Conservation (phyloP, 257 asterid species). For the Fraxinus pennsylvanica region DNA sequence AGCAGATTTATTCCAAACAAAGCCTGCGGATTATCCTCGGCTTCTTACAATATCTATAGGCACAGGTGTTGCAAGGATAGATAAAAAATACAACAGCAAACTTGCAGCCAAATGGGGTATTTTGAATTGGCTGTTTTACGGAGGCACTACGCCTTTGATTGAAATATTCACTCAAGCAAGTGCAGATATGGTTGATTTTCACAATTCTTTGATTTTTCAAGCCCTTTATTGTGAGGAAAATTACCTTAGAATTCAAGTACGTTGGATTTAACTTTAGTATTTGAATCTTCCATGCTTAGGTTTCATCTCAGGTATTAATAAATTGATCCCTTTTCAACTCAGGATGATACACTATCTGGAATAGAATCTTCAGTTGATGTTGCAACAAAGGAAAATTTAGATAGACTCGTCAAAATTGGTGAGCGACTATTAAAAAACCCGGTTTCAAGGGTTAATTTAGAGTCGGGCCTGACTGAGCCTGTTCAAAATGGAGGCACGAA, state of each 20-base stretch:
- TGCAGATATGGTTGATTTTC: conserved; percentile 61
- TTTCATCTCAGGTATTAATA: not conserved
- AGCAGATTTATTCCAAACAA: conserved; percentile 36
- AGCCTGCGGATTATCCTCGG: conserved; percentile 46
- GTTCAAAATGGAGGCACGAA: conserved; percentile 46
- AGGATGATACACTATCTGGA: conserved; percentile 57
- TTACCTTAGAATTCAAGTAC: conserved; percentile 63
- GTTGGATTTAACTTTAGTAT: not conserved
- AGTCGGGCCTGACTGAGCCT: conserved; percentile 44
- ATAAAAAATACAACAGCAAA: conserved; percentile 37
- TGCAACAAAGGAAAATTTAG: conserved; percentile 49
- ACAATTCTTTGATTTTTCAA: conserved; percentile 44
- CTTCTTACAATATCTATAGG: conserved; percentile 52
- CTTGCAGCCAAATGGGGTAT: conserved; percentile 54
- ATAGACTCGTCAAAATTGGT: conserved; percentile 42
- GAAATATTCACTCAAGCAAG: conserved; percentile 54
- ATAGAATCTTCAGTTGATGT: conserved; percentile 43
- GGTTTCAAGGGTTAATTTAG: conserved; percentile 42
- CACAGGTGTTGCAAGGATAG: conserved; percentile 48
- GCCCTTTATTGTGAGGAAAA: conserved; percentile 39
- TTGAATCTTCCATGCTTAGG: not conserved
- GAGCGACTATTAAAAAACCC: conserved; percentile 38
- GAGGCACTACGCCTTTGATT: conserved; percentile 46
- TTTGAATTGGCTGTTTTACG: conserved; percentile 41
- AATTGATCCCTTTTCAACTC: not conserved